A percentile compares a stretch with the other conserved stretches of the same genome.
Conservation (phyloP, 2,329 filamentous ascomycete genomes). For the Truncatella angustata region DNA sequence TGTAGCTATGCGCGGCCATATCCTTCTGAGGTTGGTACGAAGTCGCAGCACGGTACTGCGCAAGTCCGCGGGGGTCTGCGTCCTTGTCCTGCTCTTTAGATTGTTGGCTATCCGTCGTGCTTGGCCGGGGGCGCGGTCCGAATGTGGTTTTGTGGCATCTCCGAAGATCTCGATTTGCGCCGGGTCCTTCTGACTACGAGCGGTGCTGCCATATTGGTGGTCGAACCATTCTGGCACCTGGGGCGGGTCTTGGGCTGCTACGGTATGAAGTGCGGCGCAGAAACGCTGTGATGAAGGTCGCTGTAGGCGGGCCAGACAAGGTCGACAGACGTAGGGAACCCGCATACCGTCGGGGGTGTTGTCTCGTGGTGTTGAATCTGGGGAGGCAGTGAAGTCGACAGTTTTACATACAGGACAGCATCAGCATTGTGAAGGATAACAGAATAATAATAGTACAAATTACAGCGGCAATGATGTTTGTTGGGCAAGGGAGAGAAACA, state of each 20-base stretch:
- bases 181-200: no score
- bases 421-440: no score
- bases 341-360: slow-evolving; percentile 18
- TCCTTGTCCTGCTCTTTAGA: no score
- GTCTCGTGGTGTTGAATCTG: background rate
- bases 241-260: slow-evolving; percentile 6
- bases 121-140: no score
- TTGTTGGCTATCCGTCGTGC: no score
- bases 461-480: background rate
- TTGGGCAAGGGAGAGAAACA: no score
- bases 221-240: background rate
- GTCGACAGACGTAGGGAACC: slow-evolving; percentile 26
- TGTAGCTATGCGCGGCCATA: slow-evolving; percentile 14
- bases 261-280: slow-evolving; percentile 14
- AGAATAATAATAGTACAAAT: no score
- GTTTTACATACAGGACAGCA: slow-evolving; percentile 5
- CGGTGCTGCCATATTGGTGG: no score
- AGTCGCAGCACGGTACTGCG: background rate
- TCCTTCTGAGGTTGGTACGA: background rate
- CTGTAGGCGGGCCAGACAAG: slow-evolving; percentile 24
- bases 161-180: background rate
- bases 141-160: no score
- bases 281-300: slow-evolving; percentile 11
- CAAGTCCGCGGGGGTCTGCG: background rate
- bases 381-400: background rate